phyloP scores from a whole-genome alignment of 2,329 filamentous ascomycete species.

The Hymenotorrendiella dingleyae region DNA sequence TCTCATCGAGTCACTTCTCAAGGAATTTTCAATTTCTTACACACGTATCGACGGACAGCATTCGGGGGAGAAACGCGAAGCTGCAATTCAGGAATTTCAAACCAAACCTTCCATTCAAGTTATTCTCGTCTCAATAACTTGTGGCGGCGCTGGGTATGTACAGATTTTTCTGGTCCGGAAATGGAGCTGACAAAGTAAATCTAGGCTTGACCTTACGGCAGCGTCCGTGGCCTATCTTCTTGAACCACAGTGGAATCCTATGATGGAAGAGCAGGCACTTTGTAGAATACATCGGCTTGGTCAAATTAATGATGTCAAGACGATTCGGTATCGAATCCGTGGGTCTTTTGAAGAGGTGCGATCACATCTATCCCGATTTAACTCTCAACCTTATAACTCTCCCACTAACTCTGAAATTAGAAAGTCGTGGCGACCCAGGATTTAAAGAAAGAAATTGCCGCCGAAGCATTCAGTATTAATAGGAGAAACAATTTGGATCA shows the following conservation, averaged over 20 bases:
- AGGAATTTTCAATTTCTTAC: constrained; percentile 1
- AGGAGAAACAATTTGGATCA: too few relatives aligned
- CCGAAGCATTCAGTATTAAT: too few relatives aligned
- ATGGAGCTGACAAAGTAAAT: too few relatives aligned
- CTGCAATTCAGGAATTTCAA: not conserved
- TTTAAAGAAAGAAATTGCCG: not conserved
- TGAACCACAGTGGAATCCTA: constrained; percentile 32
- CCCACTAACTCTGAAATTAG: too few relatives aligned
- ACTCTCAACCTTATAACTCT: too few relatives aligned
- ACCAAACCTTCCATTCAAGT: constrained; percentile 22
- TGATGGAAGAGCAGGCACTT: constrained; percentile 28
- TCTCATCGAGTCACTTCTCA: constrained; percentile 37
- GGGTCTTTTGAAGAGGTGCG: constrained; percentile 25
- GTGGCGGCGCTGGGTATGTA: constrained; percentile 45
- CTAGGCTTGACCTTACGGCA: constrained; percentile 19
- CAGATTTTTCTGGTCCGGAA: not conserved
- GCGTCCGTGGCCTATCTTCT: constrained; percentile 26
- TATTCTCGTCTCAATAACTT: constrained; percentile 44
- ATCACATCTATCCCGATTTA: too few relatives aligned
- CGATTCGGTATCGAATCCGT: constrained; percentile 25
- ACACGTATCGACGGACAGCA: not conserved
- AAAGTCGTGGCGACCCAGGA: not conserved
- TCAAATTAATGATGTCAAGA: constrained; percentile 20
- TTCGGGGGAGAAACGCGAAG: not conserved
- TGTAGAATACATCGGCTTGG: constrained; percentile 24